Percentiles rank a stretch among this genome's conserved stretches.
phyloP scores from a whole-genome alignment of 2,329 filamentous ascomycete genomes.

The Leptographium lundbergii region DNA sequence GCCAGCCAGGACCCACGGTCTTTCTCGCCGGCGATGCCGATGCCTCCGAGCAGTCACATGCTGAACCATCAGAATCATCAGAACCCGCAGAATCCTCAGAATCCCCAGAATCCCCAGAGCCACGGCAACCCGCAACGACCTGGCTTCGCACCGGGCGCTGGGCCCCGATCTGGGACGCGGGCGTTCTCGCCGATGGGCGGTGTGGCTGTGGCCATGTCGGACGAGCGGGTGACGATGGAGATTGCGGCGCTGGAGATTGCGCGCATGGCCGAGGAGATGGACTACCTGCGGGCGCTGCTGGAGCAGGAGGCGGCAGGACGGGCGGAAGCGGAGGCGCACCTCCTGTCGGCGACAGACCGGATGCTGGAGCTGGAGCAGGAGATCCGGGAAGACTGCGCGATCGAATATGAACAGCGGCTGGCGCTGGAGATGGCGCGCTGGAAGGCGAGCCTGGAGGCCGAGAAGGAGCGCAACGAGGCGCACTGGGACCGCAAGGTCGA shows the following conservation, averaged over 20 bases:
- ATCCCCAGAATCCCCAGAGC: not conserved
- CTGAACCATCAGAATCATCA: not conserved
- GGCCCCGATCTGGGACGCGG: constrained; percentile 12
- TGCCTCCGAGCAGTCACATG: not conserved
- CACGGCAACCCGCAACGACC: constrained; percentile 21
- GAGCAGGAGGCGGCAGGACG: constrained; percentile 59
- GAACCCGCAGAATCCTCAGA: too few relatives aligned
- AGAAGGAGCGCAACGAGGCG: constrained; percentile 68
- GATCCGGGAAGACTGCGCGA: constrained; percentile 78
- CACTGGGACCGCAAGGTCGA: constrained; percentile 76
- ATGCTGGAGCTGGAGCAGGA: constrained; percentile 62
- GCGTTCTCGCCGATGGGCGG: constrained; percentile 27
- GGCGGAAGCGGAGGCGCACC: constrained; percentile 58
- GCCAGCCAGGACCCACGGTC: not conserved
- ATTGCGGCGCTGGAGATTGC: constrained; percentile 69
- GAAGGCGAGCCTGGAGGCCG: constrained; percentile 65
- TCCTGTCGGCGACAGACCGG: constrained; percentile 55
- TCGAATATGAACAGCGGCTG: constrained; percentile 71
- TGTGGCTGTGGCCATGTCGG: constrained; percentile 24
- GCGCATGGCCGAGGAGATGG: constrained; percentile 65
- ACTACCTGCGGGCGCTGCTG: constrained; percentile 57
- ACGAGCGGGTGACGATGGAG: constrained; percentile 63
- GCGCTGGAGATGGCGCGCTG: constrained; percentile 67
- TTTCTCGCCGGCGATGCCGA: not conserved
- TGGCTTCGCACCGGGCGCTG: constrained; percentile 24